Conservation (phyloP, 176 grass and related monocot species). For the Eragrostis nindensis region DNA sequence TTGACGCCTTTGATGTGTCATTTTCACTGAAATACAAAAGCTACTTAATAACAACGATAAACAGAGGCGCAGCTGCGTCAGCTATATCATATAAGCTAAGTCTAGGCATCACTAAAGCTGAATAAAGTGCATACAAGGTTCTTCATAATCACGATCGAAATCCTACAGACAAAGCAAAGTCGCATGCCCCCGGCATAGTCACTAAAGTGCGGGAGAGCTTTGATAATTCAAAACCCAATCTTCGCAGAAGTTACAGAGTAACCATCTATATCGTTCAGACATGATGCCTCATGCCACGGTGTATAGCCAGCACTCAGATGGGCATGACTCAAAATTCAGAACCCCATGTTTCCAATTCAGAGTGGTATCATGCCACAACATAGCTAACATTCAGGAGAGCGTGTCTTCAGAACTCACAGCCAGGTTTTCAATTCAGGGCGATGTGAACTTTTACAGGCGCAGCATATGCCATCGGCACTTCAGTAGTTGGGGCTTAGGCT, state of each 20-base stretch:
- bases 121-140: background rate
- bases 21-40: background rate
- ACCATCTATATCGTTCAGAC: background rate
- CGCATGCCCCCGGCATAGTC: background rate
- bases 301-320: background rate
- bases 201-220: background rate
- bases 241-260: background rate
- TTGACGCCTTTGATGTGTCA: background rate
- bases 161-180: background rate
- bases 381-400: background rate
- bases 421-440: conserved; percentile 1
- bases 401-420: background rate
- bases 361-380: too few species aligned
- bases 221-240: background rate
- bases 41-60: background rate
- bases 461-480: conserved; percentile 11
- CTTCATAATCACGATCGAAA: background rate
- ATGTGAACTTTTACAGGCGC: conserved; percentile 38
- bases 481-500: conserved; percentile 49
- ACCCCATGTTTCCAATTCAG: too few species aligned
- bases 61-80: background rate
- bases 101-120: conserved; percentile 14
- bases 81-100: background rate
- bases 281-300: background rate
- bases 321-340: background rate